Percentiles rank a stretch among this genome's conserved stretches.
Conservation (phyloP, 805 yeast species). For the Ogataea parapolymorpha region DNA sequence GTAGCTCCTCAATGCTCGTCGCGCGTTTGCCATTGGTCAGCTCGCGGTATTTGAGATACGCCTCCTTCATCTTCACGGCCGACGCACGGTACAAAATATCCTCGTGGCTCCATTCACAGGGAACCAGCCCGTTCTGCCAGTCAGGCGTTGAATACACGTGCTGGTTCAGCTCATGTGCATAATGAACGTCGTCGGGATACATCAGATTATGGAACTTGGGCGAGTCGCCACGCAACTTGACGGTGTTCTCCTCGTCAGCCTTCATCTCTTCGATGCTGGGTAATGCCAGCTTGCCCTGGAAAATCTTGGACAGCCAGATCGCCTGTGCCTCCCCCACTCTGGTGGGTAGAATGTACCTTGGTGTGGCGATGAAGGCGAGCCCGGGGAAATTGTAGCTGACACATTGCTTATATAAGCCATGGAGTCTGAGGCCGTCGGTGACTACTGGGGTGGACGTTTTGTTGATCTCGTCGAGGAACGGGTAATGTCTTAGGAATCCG, state of each 20-base stretch:
- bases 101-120: slow-evolving; percentile 50
- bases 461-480: slow-evolving; percentile 44
- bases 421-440: slow-evolving; percentile 47
- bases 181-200: slow-evolving; percentile 57
- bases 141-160: slow-evolving; percentile 26
- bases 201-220: slow-evolving; percentile 47
- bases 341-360: slow-evolving; percentile 60
- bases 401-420: slow-evolving; percentile 58
- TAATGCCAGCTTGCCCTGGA: slow-evolving; percentile 50
- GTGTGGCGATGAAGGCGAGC: slow-evolving; percentile 59
- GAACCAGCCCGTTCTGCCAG: slow-evolving; percentile 43
- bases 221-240: slow-evolving; percentile 42
- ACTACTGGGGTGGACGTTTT: slow-evolving; percentile 34
- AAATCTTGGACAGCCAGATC: slow-evolving; percentile 59
- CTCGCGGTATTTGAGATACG: slow-evolving; percentile 39
- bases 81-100: slow-evolving; percentile 43
- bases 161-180: slow-evolving; percentile 41
- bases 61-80: slow-evolving; percentile 44
- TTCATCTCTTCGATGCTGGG: slow-evolving; percentile 49
- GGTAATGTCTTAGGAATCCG: slow-evolving; percentile 63
- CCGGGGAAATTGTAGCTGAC: slow-evolving; percentile 60
- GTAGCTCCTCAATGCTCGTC: slow-evolving; percentile 7
- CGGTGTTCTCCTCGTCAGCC: slow-evolving; percentile 38
- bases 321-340: slow-evolving; percentile 64
- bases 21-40: slow-evolving; percentile 34